Conservation (phyloP, 169 alveolate genomes). For the Sarcocystis neurona region DNA sequence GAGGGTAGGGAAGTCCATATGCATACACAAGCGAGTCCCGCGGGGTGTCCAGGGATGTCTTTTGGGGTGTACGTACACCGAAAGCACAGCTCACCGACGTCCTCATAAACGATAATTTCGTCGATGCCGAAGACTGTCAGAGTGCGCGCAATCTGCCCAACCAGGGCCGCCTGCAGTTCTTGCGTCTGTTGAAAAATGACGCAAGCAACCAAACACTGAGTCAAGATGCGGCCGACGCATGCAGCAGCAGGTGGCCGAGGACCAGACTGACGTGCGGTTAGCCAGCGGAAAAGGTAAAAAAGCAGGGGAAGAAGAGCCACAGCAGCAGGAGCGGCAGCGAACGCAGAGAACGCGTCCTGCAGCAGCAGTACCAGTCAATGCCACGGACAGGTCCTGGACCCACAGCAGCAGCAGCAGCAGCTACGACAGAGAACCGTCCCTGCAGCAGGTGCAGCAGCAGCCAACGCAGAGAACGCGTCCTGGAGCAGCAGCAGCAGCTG, state of each 20-base stretch:
- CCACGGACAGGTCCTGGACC: no score
- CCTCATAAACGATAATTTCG: conserved; percentile 92
- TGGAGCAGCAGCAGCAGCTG: not conserved
- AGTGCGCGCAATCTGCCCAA: conserved; percentile 91
- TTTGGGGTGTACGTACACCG: no score
- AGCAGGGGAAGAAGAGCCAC: not conserved
- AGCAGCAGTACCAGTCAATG: not conserved
- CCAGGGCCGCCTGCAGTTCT: conserved; percentile 86
- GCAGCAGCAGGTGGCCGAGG: not conserved
- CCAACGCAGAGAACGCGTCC: not conserved
- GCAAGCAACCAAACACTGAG: not conserved
- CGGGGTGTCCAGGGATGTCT: no score
- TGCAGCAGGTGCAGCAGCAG: not conserved
- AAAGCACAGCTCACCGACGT: conserved; percentile 74
- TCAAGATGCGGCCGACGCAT: not conserved
- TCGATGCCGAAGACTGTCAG: conserved; percentile 89
- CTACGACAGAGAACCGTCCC: no score
- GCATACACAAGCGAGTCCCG: no score
- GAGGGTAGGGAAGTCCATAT: no score
- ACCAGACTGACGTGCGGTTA: not conserved
- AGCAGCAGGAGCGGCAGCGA: not conserved
- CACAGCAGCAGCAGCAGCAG: no score
- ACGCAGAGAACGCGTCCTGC: not conserved
- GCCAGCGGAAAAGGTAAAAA: not conserved
- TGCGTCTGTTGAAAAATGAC: conserved; percentile 71